A percentile compares a stretch with the other conserved stretches of the same genome.
Evolutionary conservation across 306 rosid species (phyloP).

Genomic region (Calophaca sinica): DNA sequence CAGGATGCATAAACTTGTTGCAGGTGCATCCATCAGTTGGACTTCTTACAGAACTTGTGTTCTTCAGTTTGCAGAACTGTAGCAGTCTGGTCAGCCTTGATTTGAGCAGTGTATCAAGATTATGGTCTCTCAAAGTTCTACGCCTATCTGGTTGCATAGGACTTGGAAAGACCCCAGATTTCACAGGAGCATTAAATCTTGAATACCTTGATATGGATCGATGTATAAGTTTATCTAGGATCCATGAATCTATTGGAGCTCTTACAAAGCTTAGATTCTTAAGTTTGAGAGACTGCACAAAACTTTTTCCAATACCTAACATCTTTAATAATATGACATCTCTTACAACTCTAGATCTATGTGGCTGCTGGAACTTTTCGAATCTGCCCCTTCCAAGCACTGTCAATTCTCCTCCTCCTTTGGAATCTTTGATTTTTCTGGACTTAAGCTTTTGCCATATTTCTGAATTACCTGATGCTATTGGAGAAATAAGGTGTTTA

Average conservation of each 20-base stretch:
- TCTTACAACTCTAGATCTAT: neutral
- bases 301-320: neutral
- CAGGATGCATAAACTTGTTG: neutral
- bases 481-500: slow-evolving; percentile 17
- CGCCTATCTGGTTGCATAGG: neutral
- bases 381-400: neutral
- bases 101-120: too few relatives aligned
- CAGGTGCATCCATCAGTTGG: slow-evolving; percentile 3
- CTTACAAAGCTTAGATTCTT: neutral
- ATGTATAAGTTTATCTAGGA: neutral
- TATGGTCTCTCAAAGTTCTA: neutral
- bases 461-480: neutral
- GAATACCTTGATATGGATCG: neutral
- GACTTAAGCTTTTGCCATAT: slow-evolving; percentile 19
- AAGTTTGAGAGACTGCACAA: slow-evolving; percentile 2
- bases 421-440: neutral
- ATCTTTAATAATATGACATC: neutral
- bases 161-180: neutral
- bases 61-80: neutral
- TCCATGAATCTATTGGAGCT: slow-evolving; percentile 12
- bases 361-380: neutral
- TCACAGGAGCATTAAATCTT: neutral
- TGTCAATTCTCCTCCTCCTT: neutral
- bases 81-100: neutral
- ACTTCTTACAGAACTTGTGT: neutral